These are phyloP conservation scores for Cladosporium sp. DNA, from an alignment of 2,329 filamentous ascomycete genomes.

Conservation along the genomic window DNA sequence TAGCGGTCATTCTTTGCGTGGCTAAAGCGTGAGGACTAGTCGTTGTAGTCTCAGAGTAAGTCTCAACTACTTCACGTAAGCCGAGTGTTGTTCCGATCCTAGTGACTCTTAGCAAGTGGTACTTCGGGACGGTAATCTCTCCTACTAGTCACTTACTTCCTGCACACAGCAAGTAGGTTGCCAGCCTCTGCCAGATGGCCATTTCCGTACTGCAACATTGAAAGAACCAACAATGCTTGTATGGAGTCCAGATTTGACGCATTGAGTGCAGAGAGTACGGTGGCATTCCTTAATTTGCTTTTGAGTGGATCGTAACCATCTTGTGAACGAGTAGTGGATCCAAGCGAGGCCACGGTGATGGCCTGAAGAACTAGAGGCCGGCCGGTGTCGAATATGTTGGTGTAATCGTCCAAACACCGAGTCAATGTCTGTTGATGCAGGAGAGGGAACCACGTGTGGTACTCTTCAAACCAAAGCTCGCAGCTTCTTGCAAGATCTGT, in stretches of 20 bases:
- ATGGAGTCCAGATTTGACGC: slow-evolving; percentile 27
- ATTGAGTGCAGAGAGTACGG: not conserved
- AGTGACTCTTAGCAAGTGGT: not conserved
- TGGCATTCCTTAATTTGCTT: not conserved
- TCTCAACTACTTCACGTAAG: not conserved
- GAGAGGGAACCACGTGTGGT: slow-evolving; percentile 37
- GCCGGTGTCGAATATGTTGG: not conserved
- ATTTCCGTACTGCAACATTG: slow-evolving; percentile 28
- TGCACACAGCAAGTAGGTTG: slow-evolving; percentile 33
- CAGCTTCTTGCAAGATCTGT: slow-evolving; percentile 21
- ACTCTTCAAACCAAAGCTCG: slow-evolving; percentile 34
- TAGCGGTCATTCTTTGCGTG: slow-evolving; percentile 9
- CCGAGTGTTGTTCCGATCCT: not conserved
- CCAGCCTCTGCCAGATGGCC: slow-evolving; percentile 31
- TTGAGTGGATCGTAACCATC: not conserved
- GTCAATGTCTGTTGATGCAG: slow-evolving; percentile 27
- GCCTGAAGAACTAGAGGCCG: slow-evolving; percentile 10
- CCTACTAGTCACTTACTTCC: slow-evolving; percentile 1
- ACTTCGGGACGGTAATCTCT: too few relatives aligned
- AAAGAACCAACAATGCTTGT: slow-evolving; percentile 32
- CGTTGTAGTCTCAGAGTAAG: not conserved
- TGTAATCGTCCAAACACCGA: slow-evolving; percentile 17
- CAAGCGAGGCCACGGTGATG: slow-evolving; percentile 5
- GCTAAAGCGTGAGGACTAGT: not conserved
- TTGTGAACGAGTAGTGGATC: not conserved